Evolutionary conservation across 2,329 filamentous ascomycete genomes (phyloP).

Genomic region (Chaetomium sp.): DNA sequence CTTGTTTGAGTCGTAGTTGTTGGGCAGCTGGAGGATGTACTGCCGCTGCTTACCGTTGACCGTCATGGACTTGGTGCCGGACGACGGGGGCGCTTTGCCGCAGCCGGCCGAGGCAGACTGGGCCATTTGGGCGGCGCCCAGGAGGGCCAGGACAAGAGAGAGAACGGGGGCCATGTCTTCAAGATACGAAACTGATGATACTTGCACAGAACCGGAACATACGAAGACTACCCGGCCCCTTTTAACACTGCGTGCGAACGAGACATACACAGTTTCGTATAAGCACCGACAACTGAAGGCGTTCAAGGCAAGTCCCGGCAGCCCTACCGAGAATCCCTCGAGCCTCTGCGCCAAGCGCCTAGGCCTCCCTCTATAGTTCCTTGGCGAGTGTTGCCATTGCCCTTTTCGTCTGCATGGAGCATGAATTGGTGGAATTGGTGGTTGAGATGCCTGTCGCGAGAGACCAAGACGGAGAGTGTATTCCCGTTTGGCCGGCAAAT

Average conservation of each 20-base stretch:
- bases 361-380: constrained; percentile 4
- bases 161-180: neutral
- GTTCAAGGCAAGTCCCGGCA: constrained; percentile 8
- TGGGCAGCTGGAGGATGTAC: constrained; percentile 31
- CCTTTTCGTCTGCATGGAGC: neutral
- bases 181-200: neutral
- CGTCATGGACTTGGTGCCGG: constrained; percentile 28
- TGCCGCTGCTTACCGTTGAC: constrained; percentile 34
- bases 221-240: neutral
- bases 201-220: neutral
- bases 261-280: neutral
- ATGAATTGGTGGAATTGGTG: neutral
- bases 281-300: neutral
- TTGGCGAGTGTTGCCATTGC: neutral
- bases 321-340: constrained; percentile 18
- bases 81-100: constrained; percentile 27
- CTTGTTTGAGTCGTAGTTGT: constrained; percentile 32
- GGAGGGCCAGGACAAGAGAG: constrained; percentile 6
- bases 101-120: constrained; percentile 28
- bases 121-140: constrained; percentile 3
- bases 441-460: neutral
- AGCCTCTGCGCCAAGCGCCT: constrained; percentile 19
- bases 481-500: neutral
- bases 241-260: neutral
- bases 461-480: neutral